These are phyloP conservation scores for Golubevia pallescens DNA, from an alignment of 1,284 basidiomycete genomes.

Conservation along the genomic window DNA sequence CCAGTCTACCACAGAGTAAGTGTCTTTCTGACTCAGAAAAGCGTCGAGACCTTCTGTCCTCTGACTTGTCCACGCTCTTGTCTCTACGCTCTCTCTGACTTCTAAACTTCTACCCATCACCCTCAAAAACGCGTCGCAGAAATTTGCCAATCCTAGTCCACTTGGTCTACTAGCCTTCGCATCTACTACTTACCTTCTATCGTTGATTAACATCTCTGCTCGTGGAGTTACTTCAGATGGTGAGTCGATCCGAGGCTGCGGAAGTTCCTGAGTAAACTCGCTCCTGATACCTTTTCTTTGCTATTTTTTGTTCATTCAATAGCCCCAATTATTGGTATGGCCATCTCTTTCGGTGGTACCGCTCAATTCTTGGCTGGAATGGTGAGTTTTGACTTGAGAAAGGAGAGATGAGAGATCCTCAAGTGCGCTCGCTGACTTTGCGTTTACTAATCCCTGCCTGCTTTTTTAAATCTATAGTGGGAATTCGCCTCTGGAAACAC, in stretches of 20 bases:
- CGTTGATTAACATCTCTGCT: conserved; percentile 51
- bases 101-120: no score
- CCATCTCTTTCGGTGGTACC: conserved; percentile 51
- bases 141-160: conserved; percentile 57
- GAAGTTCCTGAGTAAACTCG: no score
- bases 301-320: no score
- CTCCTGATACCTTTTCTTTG: no score
- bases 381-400: no score
- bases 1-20: not conserved
- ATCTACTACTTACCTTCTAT: conserved; percentile 56
- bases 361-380: conserved; percentile 59
- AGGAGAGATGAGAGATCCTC: no score
- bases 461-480: no score
- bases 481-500: conserved; percentile 62
- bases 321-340: conserved; percentile 29
- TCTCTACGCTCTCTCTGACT: not conserved
- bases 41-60: not conserved
- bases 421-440: no score
- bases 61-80: not conserved
- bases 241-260: no score
- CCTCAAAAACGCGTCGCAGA: conserved; percentile 9
- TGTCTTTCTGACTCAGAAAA: not conserved
- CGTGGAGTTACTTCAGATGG: conserved; percentile 43
- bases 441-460: no score
- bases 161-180: conserved; percentile 58